Base-by-base conservation (phyloP, 192 early-diverging fungal species). In the Backusella westeae region DNA sequence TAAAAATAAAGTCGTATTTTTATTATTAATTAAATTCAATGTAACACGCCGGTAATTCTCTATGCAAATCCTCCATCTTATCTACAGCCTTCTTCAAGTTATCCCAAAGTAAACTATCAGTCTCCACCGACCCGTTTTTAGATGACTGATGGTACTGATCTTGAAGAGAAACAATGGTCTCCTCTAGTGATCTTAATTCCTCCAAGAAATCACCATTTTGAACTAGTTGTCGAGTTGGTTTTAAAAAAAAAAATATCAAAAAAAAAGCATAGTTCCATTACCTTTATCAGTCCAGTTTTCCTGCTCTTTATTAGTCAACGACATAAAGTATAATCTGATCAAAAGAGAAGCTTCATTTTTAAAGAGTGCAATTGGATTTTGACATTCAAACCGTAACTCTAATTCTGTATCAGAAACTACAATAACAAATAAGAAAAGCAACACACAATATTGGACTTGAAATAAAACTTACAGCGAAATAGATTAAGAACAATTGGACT, bases 401-500 rank as follows among this genome's bases (percentile, higher is more conserved):
- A 71, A 46, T 32, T 44, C 41, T 23, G 70, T 71, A 38, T 35
- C 34, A 41, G 68, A 69, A 41, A 69, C 68, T 69, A 67, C 15
- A 67, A 36, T 21, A 69, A 36, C 1, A 71, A 32, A 44, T 21
- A 71, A 46, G 26, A 41, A 49, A 46, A 44, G 14, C 42, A 44
- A 5, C 15, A 44, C 10, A 10, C 4, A 17, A 17, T 44, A 44
- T 15, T 15, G 0, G 0, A 17, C 26, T 59, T 8, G 8, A 17
- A 44, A 6, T 49, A 26, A 26, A 10, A 63, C 56, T 71, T 71
- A 71, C 70, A 41, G 17, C 44, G 39, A 36, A 26, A 46, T 71
- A 71, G 17, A 8, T 7, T 29, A 49, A 71, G 41, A 7, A 71
- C 41, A 34, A 71, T 15, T 1, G 70, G 70, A n/a, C 39, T 41